Percentiles rank a stretch among this genome's conserved stretches.
Conservation (phyloP, 225 moss, liverwort and hornwort species). For the Bryum argenteum region DNA sequence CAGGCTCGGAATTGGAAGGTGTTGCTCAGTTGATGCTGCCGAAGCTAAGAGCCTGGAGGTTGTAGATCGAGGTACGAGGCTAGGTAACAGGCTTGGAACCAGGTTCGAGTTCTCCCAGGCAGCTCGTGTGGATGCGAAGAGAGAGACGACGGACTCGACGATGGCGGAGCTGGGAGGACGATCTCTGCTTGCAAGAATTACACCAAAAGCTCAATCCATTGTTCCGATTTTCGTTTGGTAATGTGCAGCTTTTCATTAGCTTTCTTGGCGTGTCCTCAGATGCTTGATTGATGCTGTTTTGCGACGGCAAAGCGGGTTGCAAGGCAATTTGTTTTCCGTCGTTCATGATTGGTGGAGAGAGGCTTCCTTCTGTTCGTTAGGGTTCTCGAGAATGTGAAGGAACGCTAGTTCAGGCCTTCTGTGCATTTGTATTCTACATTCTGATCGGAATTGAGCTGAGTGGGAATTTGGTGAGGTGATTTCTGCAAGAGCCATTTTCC, state of each 20-base stretch:
- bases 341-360: background rate
- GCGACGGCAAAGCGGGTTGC: slow-evolving; percentile 4
- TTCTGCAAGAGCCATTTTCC: slow-evolving; percentile 10
- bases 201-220: background rate
- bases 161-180: slow-evolving; percentile 6
- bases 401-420: background rate
- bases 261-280: slow-evolving; percentile 14
- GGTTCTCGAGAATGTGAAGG: background rate
- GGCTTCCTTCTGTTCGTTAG: slow-evolving; percentile 1
- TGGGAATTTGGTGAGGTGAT: background rate
- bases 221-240: no score
- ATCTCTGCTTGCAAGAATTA: slow-evolving; percentile 14
- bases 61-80: background rate
- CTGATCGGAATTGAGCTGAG: slow-evolving; percentile 14
- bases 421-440: background rate
- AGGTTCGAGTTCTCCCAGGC: background rate
- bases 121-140: slow-evolving; percentile 2
- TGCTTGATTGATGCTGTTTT: slow-evolving; percentile 23
- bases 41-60: background rate
- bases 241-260: background rate
- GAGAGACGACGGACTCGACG: background rate
- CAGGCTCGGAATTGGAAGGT: slow-evolving; percentile 11
- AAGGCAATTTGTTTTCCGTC: background rate
- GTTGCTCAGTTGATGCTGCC: background rate
- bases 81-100: background rate